phyloP scores from a whole-genome alignment of 257 asterid genomes.

The Fraxinus pennsylvanica region DNA sequence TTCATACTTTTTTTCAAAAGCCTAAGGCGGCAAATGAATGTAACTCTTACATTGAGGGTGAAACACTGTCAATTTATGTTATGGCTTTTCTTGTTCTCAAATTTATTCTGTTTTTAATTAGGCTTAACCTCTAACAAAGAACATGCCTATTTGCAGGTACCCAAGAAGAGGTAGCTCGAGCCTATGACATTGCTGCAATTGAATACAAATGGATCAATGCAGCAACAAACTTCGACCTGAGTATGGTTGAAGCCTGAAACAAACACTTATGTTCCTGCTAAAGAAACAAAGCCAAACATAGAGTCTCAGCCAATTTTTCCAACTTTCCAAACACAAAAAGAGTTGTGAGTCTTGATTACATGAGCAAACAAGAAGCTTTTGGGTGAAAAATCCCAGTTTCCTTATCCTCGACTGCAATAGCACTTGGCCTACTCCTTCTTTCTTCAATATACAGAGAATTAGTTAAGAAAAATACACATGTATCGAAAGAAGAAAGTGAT shows the following conservation, averaged over 20 bases:
- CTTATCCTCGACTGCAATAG: conserved; percentile 36
- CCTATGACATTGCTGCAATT: conserved; percentile 45
- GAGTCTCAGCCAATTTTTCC: conserved; percentile 3
- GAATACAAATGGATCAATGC: conserved; percentile 46
- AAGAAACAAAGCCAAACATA: conserved; percentile 20
- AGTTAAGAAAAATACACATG: conserved; percentile 39
- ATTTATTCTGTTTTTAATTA: no score
- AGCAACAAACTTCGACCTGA: conserved; percentile 40
- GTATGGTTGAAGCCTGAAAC: conserved; percentile 35
- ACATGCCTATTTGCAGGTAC: conserved; percentile 26
- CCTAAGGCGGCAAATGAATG: no score
- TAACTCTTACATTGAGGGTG: no score
- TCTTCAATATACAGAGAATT: conserved; percentile 44
- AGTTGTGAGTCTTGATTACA: not conserved
- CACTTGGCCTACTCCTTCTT: conserved; percentile 37
- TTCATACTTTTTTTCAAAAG: no score
- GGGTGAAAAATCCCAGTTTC: conserved; percentile 2
- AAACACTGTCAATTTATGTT: no score
- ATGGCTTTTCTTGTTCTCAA: no score
- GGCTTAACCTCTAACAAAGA: no score
- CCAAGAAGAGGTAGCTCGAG: conserved; percentile 49
- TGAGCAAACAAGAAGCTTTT: not conserved
- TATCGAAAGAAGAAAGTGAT: conserved; percentile 27
- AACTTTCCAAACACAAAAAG: not conserved
- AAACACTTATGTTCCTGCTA: conserved; percentile 18